Evolutionary conservation across 140 eudicot species (phyloP), one percentile per base, ranked within the genome.

Genomic region (Ambrosia hybrid): DNA sequence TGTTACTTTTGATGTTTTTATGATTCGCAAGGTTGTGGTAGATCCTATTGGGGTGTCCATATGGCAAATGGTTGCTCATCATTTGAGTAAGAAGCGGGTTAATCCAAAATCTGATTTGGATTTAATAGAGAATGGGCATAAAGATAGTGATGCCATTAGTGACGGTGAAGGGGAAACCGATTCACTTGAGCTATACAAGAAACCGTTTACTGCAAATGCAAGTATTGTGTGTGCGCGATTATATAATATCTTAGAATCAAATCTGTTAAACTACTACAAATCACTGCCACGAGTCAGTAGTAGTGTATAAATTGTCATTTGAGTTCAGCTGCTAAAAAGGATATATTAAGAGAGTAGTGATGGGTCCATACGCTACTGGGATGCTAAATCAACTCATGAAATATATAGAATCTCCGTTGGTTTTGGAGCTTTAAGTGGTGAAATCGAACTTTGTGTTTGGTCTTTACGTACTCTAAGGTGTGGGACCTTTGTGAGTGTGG

Each of bases 291-390:
- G 98, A 82, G 96, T 92, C 72, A 79, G 92, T 70, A 96, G 98
- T 90, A 89, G 95, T 9, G 85, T 79, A 9, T 80, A 89, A 41
- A 89, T 92, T 83, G 95, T 92, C 56, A 78, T 92, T 9, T 92
- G 95, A 87, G 95, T 79, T 76, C 85, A 14, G 95, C 89, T 74
- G 84, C 85, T 46, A 83, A 71, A 71, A 65, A 73, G 68, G 85
- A 92, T 89, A 77, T 92, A 79, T 73, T 89, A 96, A 4, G 95
- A 95, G 73, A 89, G 95, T 65, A 92, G 96, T 76, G 98, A 92
- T 41, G 95, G 96, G 90, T 73, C 83, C 55, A 87, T 92, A 74
- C 76, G 98, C 76, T 92, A 96, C 73, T 92, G 98, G 97, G 91
- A 93, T 79, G 84, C 76, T 46, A 84, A 79, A 65, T 66, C 73